Evolutionary conservation across 2,329 filamentous ascomycete species (phyloP), one percentile per base, ranked within the genome.

Genomic region (Neoscytalidium dimidiatum): DNA sequence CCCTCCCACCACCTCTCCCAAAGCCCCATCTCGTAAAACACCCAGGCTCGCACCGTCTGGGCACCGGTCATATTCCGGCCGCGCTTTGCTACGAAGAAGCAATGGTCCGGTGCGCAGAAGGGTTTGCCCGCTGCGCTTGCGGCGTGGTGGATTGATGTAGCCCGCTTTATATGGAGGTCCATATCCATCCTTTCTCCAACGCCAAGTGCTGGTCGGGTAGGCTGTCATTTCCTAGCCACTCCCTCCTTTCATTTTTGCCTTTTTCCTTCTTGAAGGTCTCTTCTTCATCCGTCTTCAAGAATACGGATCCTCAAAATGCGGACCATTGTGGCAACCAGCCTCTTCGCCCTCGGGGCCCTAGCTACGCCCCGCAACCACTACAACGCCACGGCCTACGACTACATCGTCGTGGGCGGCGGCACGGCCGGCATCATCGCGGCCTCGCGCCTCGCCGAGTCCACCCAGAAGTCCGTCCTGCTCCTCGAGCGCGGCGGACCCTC

Each of bases 381-480:
- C 38, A 41, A 79, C 68, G 80, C 78, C 64, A 78, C 77, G 8
- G 80, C 83, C 0, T 88, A 84, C 69, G 87, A 90, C 73, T 90
- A 89, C 75, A 85, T 90, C 61, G 80, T 90, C 33, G 82, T 88
- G 29, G 88, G 88, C 4, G 84, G 79, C 19, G 88, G 88, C 67
- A 84, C 87, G 4, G 86, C 83, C 52, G 88, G 88, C 61, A 83
- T 89, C 44, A 86, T 87, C 0, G 73, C 81, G n/a, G 83, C 83
- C 3, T 85, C 88, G 74, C 84, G 84, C 71, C 83, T 91, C 29
- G 87, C 86, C 31, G 86, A 89, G 72, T 81, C 85, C 57, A 88
- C n/a, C n/a, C n/a, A 88, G 64, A 84, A 88, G 67, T 88, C 82
- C 26, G 88, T 91, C 3, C 78, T 91, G 9, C 81, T 91, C 14